phyloP scores from a whole-genome alignment of 164 flowering plant species.

The Dillenia suffruticosa region DNA sequence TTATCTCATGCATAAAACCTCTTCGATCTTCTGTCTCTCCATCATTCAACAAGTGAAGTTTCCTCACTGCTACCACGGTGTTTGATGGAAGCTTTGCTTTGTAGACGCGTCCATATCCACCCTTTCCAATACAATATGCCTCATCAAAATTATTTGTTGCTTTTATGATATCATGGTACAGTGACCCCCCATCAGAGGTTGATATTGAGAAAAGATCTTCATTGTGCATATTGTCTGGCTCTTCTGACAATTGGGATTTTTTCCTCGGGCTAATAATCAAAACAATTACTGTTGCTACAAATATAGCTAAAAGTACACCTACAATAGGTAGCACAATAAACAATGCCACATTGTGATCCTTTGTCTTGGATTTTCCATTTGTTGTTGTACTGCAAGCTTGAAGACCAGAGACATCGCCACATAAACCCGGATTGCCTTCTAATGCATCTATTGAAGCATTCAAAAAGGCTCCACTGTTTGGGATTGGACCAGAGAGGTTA shows the following conservation, averaged over 20 bases:
- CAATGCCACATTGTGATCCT: neutral
- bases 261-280: neutral
- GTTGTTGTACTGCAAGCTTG: neutral
- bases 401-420: neutral
- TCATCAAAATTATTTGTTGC: neutral
- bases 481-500: neutral
- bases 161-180: slow-evolving; percentile 1
- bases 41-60: neutral
- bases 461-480: neutral
- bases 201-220: slow-evolving; percentile 5
- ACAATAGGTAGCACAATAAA: slow-evolving; percentile 1
- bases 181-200: slow-evolving; percentile 6
- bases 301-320: neutral
- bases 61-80: slow-evolving; percentile 4
- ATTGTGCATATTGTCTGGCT: neutral
- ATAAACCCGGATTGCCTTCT: neutral
- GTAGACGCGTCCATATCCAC: slow-evolving; percentile 7
- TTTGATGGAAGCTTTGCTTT: slow-evolving; percentile 5
- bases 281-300: neutral
- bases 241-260: neutral
- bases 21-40: neutral
- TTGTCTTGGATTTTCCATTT: neutral
- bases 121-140: slow-evolving; percentile 4
- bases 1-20: neutral
- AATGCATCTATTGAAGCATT: neutral